Conservation (phyloP, 306 rosid species). For the Phaseolus lunatus region DNA sequence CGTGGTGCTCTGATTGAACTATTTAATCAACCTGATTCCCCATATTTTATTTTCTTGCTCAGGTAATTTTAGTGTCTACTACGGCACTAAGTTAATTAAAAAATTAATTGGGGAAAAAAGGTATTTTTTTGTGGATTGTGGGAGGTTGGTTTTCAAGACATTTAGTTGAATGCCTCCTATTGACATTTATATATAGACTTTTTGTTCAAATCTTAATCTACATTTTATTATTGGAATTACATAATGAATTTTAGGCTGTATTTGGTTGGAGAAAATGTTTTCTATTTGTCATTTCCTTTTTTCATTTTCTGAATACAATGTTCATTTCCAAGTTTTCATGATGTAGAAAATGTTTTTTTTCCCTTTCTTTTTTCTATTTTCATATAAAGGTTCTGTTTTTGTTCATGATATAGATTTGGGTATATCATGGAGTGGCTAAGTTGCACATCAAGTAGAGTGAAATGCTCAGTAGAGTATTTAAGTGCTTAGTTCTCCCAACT, state of each 20-base stretch:
- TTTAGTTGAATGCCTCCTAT: background rate
- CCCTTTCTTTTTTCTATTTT: background rate
- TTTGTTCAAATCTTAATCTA: slow-evolving; percentile 3
- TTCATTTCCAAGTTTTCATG: background rate
- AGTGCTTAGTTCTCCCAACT: no score
- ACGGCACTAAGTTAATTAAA: slow-evolving; percentile 20
- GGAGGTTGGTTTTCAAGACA: slow-evolving; percentile 1
- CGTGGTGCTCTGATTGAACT: slow-evolving; percentile 95
- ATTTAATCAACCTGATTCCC: slow-evolving; percentile 81
- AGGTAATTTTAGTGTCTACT: slow-evolving; percentile 61
- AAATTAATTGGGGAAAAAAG: background rate
- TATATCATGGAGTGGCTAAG: no score
- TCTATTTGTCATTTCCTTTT: background rate
- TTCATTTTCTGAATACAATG: background rate
- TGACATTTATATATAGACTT: background rate
- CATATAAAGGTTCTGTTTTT: background rate
- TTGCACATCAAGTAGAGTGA: no score
- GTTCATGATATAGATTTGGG: no score
- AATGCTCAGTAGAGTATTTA: no score
- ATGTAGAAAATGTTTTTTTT: background rate
- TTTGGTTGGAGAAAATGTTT: background rate
- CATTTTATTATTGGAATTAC: slow-evolving; percentile 21
- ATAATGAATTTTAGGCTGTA: background rate
- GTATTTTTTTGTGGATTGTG: background rate
- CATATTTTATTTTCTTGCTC: slow-evolving; percentile 88